These are phyloP conservation scores for Colletotrichum neosansevieriae DNA, from an alignment of 2,329 filamentous ascomycete species.

Conservation along the genomic window DNA sequence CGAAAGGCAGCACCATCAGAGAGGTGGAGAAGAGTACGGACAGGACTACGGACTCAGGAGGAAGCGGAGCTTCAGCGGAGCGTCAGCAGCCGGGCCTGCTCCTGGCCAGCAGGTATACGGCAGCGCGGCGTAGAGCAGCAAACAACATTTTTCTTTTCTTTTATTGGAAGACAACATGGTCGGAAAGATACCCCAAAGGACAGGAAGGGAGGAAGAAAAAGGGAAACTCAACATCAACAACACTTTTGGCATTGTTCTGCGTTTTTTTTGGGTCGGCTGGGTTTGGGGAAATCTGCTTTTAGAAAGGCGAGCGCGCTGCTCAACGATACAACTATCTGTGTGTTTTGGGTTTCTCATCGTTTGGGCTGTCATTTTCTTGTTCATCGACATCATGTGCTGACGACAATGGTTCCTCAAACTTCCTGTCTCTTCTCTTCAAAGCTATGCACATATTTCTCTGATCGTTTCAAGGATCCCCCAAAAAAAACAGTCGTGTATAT, in stretches of 20 bases:
- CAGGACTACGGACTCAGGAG: conserved; percentile 50
- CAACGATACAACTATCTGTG: conserved; percentile 25
- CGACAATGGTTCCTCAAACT: conserved; percentile 5
- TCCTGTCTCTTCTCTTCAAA: conserved; percentile 12
- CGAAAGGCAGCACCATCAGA: conserved; percentile 21
- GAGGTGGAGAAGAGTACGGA: conserved; percentile 45
- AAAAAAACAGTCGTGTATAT: background rate
- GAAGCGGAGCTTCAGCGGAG: conserved; percentile 53
- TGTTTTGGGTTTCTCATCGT: conserved; percentile 12
- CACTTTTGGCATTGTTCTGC: background rate
- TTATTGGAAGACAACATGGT: conserved; percentile 11
- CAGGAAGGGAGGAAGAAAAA: conserved; percentile 16
- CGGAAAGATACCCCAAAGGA: conserved; percentile 12
- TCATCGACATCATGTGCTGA: conserved; percentile 5
- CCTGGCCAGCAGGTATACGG: conserved; percentile 42
- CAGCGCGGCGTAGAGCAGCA: conserved; percentile 37
- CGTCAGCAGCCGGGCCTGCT: conserved; percentile 29
- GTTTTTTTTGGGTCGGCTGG: background rate
- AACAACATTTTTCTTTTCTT: background rate
- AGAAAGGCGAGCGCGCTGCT: conserved; percentile 39
- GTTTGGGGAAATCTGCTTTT: conserved; percentile 20
- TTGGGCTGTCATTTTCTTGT: background rate
- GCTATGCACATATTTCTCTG: conserved; percentile 21
- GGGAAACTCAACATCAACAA: background rate
- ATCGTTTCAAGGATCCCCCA: background rate